Evolutionary conservation across 208 protist species (phyloP).

Genomic region (Trypanosoma rangeli): DNA sequence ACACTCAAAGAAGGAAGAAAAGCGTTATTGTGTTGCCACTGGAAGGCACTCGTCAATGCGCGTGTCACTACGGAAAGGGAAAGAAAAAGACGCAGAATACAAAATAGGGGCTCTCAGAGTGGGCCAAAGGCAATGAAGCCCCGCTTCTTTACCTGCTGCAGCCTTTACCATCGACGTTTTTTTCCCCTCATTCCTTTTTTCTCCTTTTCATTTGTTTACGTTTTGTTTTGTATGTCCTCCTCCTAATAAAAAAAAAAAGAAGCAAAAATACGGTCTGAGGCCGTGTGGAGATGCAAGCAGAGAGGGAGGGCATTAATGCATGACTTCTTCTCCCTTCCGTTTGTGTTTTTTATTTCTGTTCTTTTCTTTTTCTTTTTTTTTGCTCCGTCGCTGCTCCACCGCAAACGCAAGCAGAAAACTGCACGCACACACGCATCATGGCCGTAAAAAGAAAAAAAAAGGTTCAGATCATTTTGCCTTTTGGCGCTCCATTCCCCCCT

Average conservation of each 20-base stretch:
- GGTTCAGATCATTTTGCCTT: no score
- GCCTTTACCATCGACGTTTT: not conserved
- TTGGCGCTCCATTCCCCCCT: no score
- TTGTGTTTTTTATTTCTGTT: not conserved
- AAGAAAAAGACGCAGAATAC: not conserved
- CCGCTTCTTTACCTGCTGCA: no score
- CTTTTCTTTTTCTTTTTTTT: slow-evolving; percentile 2
- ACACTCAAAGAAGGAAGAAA: not conserved
- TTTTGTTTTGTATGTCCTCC: no score
- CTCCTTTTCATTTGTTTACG: not conserved
- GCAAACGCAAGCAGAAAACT: no score
- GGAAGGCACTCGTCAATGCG: not conserved
- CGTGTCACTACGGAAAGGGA: not conserved
- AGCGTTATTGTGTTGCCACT: no score
- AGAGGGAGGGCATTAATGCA: no score
- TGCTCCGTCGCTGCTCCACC: no score
- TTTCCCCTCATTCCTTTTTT: not conserved
- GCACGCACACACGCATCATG: no score
- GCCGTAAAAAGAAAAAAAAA: no score
- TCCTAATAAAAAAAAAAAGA: not conserved
- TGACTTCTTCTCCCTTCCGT: not conserved
- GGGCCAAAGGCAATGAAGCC: not conserved
- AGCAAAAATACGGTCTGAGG: not conserved
- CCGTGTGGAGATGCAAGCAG: not conserved
- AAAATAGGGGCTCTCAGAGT: not conserved